A percentile compares a stretch with the other conserved stretches of the same genome.
These are phyloP conservation scores for Omphalotus guepiniiformis DNA, from an alignment of 768 basidiomycete genomes.

Conservation along the genomic window DNA sequence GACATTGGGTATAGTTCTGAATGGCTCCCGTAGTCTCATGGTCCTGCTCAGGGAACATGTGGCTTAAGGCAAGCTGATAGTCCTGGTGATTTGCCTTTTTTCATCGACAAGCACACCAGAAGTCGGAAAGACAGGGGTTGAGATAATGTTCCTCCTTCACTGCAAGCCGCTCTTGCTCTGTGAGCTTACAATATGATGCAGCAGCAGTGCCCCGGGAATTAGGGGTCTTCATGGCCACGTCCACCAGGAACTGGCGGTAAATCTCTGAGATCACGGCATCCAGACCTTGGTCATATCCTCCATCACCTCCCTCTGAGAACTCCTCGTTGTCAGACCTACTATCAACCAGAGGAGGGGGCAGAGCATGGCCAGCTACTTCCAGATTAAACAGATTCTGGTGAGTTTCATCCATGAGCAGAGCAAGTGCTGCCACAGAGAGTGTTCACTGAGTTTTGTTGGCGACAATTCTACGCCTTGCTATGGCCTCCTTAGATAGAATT, in stretches of 20 bases:
- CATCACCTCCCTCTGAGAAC: no score
- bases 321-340: conserved; percentile 4
- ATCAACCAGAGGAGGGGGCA: conserved; percentile 1
- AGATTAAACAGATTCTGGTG: conserved; percentile 3
- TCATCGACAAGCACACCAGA: background rate
- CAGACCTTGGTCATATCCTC: no score
- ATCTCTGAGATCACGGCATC: background rate
- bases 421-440: no score
- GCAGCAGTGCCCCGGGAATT: background rate
- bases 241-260: conserved; percentile 2
- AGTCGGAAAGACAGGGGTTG: background rate
- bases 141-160: background rate
- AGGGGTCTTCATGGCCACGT: background rate
- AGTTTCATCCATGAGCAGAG: no score
- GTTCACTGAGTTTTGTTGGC: no score
- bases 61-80: background rate
- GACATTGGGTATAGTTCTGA: conserved; percentile 3
- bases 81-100: background rate
- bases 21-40: background rate
- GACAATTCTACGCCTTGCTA: background rate
- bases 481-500: background rate
- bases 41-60: background rate
- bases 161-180: background rate
- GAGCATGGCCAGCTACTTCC: background rate
- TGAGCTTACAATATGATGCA: background rate